Conservation (phyloP, 495 filamentous ascomycete genomes). For the Podospora bellae-mahoneyi region DNA sequence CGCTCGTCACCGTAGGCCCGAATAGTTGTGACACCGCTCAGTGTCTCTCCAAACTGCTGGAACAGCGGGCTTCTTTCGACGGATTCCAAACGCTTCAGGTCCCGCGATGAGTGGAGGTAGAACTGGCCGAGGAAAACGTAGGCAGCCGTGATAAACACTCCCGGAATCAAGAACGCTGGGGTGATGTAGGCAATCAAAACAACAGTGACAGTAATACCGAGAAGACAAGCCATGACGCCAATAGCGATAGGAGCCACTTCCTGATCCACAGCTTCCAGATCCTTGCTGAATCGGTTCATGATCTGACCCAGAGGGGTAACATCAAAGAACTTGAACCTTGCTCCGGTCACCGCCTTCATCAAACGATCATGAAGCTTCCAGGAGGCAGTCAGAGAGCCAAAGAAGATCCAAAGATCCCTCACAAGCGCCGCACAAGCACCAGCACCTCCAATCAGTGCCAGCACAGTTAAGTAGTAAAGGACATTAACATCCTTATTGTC, state of each 20-base stretch:
- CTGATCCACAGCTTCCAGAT: conserved; percentile 92
- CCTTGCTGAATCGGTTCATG: conserved; percentile 98
- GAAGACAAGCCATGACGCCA: conserved; percentile 52
- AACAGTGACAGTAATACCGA: conserved; percentile 78
- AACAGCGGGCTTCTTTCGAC: conserved; percentile 92
- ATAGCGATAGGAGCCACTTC: conserved; percentile 89
- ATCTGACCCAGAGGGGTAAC: conserved; percentile 93
- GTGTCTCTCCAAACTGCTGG: conserved; percentile 96
- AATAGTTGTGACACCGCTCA: conserved; percentile 95
- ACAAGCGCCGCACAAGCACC: conserved; percentile 73
- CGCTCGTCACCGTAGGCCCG: conserved; percentile 93
- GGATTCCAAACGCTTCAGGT: conserved; percentile 93
- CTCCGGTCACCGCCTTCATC: conserved; percentile 74
- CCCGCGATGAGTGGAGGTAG: conserved; percentile 86
- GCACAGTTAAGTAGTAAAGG: conserved; percentile 76
- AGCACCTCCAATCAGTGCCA: conserved; percentile 70
- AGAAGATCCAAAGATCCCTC: conserved; percentile 85
- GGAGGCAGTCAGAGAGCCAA: conserved; percentile 85
- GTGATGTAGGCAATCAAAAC: conserved; percentile 90
- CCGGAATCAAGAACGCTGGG: conserved; percentile 86
- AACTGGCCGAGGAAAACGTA: conserved; percentile 82
- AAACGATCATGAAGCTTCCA: conserved; percentile 77
- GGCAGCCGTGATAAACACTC: conserved; percentile 74
- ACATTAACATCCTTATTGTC: conserved; percentile 63
- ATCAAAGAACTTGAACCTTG: conserved; percentile 97